Evolutionary conservation across 1,139 yeast genomes (phyloP), one percentile per base, ranked within the genome.

Genomic region (Pichia sp.): DNA sequence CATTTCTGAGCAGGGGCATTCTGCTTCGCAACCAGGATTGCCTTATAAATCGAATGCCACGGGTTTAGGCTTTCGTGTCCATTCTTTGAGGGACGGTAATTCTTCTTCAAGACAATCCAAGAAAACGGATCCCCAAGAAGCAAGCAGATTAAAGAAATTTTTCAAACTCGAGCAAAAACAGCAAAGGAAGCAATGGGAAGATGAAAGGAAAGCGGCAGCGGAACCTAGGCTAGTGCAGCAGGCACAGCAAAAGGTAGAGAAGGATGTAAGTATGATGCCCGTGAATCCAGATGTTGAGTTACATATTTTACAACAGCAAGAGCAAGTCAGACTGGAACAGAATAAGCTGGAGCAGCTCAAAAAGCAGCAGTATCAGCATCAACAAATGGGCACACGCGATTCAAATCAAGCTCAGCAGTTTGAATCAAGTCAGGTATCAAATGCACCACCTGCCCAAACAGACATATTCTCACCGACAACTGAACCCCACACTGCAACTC

Each of bases 61-160:
- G 4, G 62, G 61, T n/a, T 8, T 52, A 11, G 63, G 64, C 10
- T 64, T 64, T 42, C 53, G 50, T 11, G 49, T 58, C 4, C 64
- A 64, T 44, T 62, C 66, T 8, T 38, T 64, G 30, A 55, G 66
- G 42, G 62, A 53, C 30, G n/a, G 19, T 8, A 32, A 38, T 7
- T 41, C 45, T 16, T 34, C 44, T 16, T 19, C 42, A 3, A 48
- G 50, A 38, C 13, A 47, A 8, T 32, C 47, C 8, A 48, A 51
- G 13, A 32, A 26, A 5, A 15, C 30, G 1, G 59, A 55, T 26
- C 45, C 51, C 11, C 50, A 47, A 40, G 61, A 58, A 11, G 19
- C 50, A 2, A 52, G 40, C 32, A 54, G 49, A 30, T 16, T 55
- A 11, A 56, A 49, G 31, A 56, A 51, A 30, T 34, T 56, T 16